Percentiles rank a stretch among this genome's conserved stretches.
phyloP scores from a whole-genome alignment of 371 early-diverging fungal genomes.

The Coemansia sp. region DNA sequence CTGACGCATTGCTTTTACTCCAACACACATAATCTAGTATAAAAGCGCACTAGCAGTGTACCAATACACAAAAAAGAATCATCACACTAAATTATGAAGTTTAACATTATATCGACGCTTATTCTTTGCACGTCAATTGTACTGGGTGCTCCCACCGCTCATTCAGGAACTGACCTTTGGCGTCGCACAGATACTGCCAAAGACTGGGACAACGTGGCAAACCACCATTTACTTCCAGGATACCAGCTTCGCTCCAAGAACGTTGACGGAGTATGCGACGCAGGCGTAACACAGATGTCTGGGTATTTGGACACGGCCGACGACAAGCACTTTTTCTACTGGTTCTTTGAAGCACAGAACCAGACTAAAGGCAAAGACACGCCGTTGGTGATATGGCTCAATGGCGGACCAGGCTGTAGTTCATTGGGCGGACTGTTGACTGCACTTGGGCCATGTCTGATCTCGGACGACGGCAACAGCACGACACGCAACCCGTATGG shows the following conservation, averaged over 20 bases:
- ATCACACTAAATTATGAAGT: background rate
- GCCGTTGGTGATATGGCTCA: constrained; percentile 64
- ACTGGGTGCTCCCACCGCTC: background rate
- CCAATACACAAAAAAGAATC: background rate
- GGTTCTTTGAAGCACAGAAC: constrained; percentile 83
- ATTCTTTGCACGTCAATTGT: background rate
- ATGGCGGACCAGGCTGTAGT: constrained; percentile 83
- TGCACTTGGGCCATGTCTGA: constrained; percentile 75
- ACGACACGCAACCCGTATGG: constrained; percentile 60
- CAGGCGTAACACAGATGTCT: constrained; percentile 45
- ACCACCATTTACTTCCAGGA: background rate
- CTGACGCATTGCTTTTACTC: too few relatives aligned
- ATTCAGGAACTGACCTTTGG: background rate
- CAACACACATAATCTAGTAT: too few relatives aligned
- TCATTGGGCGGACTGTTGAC: constrained; percentile 72
- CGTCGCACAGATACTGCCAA: background rate
- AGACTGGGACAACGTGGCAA: constrained; percentile 9
- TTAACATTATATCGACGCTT: background rate
- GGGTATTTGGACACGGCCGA: constrained; percentile 62
- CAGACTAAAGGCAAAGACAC: constrained; percentile 58
- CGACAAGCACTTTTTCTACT: constrained; percentile 75
- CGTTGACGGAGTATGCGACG: constrained; percentile 3
- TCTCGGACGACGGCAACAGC: constrained; percentile 59
- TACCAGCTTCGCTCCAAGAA: background rate
- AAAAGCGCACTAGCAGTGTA: too few relatives aligned